Base-by-base conservation (phyloP, 2,329 filamentous ascomycete genomes). In the Talaromyces sp. region DNA sequence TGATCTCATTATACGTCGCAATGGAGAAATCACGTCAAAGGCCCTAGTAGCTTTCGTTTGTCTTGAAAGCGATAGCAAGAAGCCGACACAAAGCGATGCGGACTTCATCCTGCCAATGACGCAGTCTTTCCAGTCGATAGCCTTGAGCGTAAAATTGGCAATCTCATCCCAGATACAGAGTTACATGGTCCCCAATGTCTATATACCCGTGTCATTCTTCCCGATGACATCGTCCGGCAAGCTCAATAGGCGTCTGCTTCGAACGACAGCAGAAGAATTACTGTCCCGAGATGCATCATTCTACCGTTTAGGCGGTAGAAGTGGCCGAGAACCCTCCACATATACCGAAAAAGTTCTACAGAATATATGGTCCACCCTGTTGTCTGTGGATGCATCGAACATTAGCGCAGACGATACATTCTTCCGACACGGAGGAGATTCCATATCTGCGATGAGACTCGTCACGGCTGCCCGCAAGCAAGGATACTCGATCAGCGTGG, bases 21-120 rank as follows among this genome's bases (percentile, higher is more conserved):
- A 67, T 43, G 62, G 61, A 1, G 40, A 64, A 27, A 25, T 31
- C 15, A 51, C 38, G 22, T 51, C 49, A 5, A 67, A 63, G 34
- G 54, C 47, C n/a, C 22, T 67, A 15, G 65, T 67, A n/a, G 65
- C 61, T 6, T 63, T 67, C 36, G 36, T 67, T 27, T 67, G 61
- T 25, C 58, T 67, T 19, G 22, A 64, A 22, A 58, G n/a, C 1
- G 60, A 63, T 31, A 62, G 29, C 22, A 65, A 38, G 19, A 59
- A 40, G 29, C 60, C 79, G 76, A 67, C 70, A 75, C 60, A 73
- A 78, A 61, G 53, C 10, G 64, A 66, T 34, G 67, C 73, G 71
- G 65, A 67, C 31, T 63, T 64, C 29, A 47, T 63, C 11, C 17
- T 67, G 17, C 36, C 61, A 10, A 67, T 64, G 65, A 51, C 61